Base-by-base conservation (phyloP, 164 flowering plant genomes). In the Piper longum region DNA sequence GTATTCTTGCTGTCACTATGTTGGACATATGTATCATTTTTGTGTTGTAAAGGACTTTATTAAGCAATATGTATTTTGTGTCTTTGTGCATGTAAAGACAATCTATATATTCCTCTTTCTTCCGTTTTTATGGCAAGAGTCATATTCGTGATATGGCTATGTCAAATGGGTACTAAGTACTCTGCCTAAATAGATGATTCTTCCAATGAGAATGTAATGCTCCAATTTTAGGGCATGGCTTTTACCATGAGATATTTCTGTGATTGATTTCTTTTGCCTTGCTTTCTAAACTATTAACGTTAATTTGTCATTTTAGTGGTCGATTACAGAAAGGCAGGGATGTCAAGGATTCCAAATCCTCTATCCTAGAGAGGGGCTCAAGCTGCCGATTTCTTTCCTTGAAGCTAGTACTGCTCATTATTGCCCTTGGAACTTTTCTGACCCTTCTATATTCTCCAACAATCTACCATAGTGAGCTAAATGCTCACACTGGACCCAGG, bases 381-480 rank as follows among this genome's bases (percentile, higher is more conserved):
- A 82, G 65, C 71, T 84, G 81, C 83, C 89, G 74, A 69, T 59
- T 72, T 59, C 57, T 76, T 56, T 60, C 79, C 7, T 72, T 84
- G 67, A 85, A 87, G 62, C 66, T 84, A 59, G 76, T 86, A 56
- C 69, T 86, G 52, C 67, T 77, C 51, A 60, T 85, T 58, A 77
- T 87, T 42, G 41, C 77, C 17, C 72, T 78, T 60, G 89, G 83
- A 56, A 73, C 89, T 16, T 70, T 86, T 60, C 55, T 81, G 5
- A 82, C 85, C 4, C 62, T 89, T 44, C 74, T 83, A 59, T 75
- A 70, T 67, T 80, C 84, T 66, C 96, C 89, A 26, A 71, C 83
- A 0, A 48, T 76, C 17, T 72, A 83, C 39, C 72, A 66, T 61
- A 72, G 76, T 26, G 89, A 82, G 17, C 74, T 63, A 56, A n/a